A percentile compares a stretch with the other conserved stretches of the same genome.
phyloP scores from a whole-genome alignment of 768 basidiomycete species.

The Pisolithus microcarpus region DNA sequence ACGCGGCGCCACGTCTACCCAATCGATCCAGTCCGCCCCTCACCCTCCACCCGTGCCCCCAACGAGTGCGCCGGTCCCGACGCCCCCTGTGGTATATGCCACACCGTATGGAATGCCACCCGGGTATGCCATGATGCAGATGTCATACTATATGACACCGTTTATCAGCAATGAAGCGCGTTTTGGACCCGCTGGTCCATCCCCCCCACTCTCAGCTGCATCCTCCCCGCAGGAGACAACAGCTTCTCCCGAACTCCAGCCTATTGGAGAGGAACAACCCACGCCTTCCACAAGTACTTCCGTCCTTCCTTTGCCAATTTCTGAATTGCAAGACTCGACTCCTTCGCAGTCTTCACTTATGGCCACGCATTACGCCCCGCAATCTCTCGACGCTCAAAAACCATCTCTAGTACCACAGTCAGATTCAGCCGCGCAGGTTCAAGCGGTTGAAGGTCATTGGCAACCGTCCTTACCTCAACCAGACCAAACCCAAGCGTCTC shows the following conservation, averaged over 20 bases:
- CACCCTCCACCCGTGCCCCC: slow-evolving; percentile 6
- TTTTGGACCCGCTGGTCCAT: slow-evolving; percentile 37
- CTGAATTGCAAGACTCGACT: slow-evolving; percentile 14
- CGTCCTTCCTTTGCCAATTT: slow-evolving; percentile 3
- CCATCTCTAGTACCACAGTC: slow-evolving; percentile 10
- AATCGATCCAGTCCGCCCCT: slow-evolving; percentile 2
- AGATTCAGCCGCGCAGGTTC: slow-evolving; percentile 1
- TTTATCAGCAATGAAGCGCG: slow-evolving; percentile 16
- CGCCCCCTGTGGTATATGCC: neutral
- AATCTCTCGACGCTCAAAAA: slow-evolving; percentile 3
- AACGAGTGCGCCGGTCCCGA: neutral
- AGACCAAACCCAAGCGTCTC: neutral
- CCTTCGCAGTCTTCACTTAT: slow-evolving; percentile 7
- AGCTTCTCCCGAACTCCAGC: slow-evolving; percentile 8
- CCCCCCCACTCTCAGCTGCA: slow-evolving; percentile 47
- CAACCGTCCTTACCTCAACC: neutral
- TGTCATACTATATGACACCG: slow-evolving; percentile 18
- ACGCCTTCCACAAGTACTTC: slow-evolving; percentile 11
- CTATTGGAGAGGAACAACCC: slow-evolving; percentile 7
- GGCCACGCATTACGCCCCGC: neutral
- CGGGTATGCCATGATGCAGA: slow-evolving; percentile 2
- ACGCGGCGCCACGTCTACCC: slow-evolving; percentile 14
- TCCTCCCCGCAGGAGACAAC: slow-evolving; percentile 36
- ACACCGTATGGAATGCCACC: slow-evolving; percentile 3
- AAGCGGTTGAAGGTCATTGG: slow-evolving; percentile 1